Base-by-base conservation (phyloP, 164 flowering plant species). In the Taxillus chinensis region DNA sequence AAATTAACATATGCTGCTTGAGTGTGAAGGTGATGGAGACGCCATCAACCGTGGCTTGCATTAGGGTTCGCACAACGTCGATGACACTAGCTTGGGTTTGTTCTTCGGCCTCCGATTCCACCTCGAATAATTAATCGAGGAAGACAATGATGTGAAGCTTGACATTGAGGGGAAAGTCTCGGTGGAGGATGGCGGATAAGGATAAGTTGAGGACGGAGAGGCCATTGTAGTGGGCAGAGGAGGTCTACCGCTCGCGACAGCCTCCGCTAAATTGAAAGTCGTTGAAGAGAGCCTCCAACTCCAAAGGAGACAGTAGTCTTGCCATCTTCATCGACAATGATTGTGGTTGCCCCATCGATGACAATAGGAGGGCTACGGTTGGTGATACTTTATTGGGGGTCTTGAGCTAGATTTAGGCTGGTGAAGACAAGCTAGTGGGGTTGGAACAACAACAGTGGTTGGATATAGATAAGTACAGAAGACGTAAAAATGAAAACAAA, bases 261-360 rank as follows among this genome's bases (percentile, higher is more conserved):
- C 80, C 1, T 16, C 82, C 84, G 60, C 80, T 82, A 67, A 65
- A 67, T 48, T 87, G 92, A 80, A 83, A 86, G 61, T 89, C 95
- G 48, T 87, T 95, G 68, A 89, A 80, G 5, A 92, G 68, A 45
- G 70, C 2, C 57, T 92, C 98, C 95, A 92, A 89, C 6, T 92
- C 96, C 57, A 76, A 86, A 2, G 75, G 60, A 1, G 86, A 55
- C 40, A 88, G 82, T 7, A 78, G 78, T 74, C 74, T 87, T 57
- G 73, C 64, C 39, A n/a, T 41, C 43, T n/a, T 3, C 42, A 42
- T 3, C 39, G 11, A 38, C 58, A 10, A n/a, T n/a, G n/a, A n/a
- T n/a, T n/a, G n/a, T n/a, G n/a, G n/a, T 5, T 14, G 3, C 38
- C 13, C 38, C 58, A 17, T 14, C 13, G 8, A 5, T 13, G 58